A percentile compares a stretch with the other conserved stretches of the same genome.
Conservation (phyloP, 2,329 filamentous ascomycete species). For the Scortechinia acanthostroma region DNA sequence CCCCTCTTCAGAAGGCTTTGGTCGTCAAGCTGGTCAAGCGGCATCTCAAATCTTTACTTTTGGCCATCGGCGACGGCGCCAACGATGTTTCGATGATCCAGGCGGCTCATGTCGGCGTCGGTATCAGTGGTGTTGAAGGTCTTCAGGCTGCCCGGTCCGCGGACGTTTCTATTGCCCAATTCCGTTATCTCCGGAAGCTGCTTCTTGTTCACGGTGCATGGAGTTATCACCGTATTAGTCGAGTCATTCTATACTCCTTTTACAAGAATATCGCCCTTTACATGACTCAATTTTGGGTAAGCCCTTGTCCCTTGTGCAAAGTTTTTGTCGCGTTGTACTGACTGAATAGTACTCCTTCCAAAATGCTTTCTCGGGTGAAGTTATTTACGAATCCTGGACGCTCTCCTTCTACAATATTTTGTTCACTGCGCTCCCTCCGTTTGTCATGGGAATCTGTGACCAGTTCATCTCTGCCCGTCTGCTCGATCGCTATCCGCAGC, state of each 20-base stretch:
- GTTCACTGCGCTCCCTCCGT: slow-evolving; percentile 87
- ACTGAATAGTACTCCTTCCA: slow-evolving; percentile 78
- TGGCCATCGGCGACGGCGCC: slow-evolving; percentile 93
- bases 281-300: slow-evolving; percentile 98
- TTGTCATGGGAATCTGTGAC: slow-evolving; percentile 92
- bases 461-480: slow-evolving; percentile 93
- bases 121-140: slow-evolving; percentile 94
- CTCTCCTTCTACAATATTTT: slow-evolving; percentile 99
- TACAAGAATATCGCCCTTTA: slow-evolving; percentile 99
- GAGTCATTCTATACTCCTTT: slow-evolving; percentile 95
- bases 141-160: slow-evolving; percentile 92
- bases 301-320: slow-evolving; percentile 14
- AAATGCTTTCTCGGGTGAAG: slow-evolving; percentile 93
- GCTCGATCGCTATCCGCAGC: slow-evolving; percentile 88
- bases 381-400: slow-evolving; percentile 99
- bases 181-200: slow-evolving; percentile 87
- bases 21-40: slow-evolving; percentile 98
- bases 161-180: slow-evolving; percentile 92
- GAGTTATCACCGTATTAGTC: slow-evolving; percentile 95
- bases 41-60: slow-evolving; percentile 76
- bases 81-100: slow-evolving; percentile 99
- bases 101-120: slow-evolving; percentile 92
- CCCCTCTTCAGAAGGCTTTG: slow-evolving; percentile 89
- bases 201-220: slow-evolving; percentile 91
- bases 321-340: not conserved